phyloP scores from a whole-genome alignment of 2,329 filamentous ascomycete genomes.

The Aspergillus tamarii region DNA sequence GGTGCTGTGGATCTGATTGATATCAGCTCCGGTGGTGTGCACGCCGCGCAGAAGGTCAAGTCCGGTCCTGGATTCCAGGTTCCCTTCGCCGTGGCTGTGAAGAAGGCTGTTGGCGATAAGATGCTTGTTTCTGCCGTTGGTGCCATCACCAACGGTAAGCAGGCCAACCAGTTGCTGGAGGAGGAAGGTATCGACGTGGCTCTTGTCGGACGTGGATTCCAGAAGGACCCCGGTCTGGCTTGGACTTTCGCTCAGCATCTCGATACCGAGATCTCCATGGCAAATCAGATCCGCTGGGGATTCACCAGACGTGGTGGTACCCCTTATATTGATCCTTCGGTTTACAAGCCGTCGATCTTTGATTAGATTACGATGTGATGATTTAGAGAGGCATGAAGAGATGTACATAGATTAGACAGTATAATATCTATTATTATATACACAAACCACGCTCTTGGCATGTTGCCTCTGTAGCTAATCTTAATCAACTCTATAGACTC shows the following conservation, averaged over 20 bases:
- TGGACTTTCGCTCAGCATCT: constrained; percentile 73
- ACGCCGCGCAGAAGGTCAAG: constrained; percentile 49
- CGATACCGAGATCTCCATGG: constrained; percentile 70
- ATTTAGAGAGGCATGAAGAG: background rate
- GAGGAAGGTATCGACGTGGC: constrained; percentile 66
- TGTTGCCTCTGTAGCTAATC: too few species aligned
- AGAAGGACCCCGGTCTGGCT: constrained; percentile 80
- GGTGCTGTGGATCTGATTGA: constrained; percentile 80
- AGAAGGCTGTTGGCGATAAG: constrained; percentile 71
- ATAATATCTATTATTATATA: background rate
- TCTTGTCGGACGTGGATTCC: constrained; percentile 73
- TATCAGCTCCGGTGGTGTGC: constrained; percentile 76
- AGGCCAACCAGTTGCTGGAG: constrained; percentile 66
- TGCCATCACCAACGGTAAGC: constrained; percentile 68
- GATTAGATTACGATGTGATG: constrained; percentile 15
- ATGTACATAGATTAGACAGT: background rate
- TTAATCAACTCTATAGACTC: too few species aligned
- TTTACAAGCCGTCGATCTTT: constrained; percentile 26
- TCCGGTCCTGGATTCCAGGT: constrained; percentile 71
- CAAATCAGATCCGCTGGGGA: constrained; percentile 70
- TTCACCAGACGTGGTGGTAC: constrained; percentile 39
- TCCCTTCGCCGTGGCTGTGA: constrained; percentile 71
- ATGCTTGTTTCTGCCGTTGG: constrained; percentile 77
- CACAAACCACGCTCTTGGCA: too few species aligned
- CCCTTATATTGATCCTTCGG: constrained; percentile 23